phyloP scores from a whole-genome alignment of 148 eudicot species.

The Camellia sinensis region DNA sequence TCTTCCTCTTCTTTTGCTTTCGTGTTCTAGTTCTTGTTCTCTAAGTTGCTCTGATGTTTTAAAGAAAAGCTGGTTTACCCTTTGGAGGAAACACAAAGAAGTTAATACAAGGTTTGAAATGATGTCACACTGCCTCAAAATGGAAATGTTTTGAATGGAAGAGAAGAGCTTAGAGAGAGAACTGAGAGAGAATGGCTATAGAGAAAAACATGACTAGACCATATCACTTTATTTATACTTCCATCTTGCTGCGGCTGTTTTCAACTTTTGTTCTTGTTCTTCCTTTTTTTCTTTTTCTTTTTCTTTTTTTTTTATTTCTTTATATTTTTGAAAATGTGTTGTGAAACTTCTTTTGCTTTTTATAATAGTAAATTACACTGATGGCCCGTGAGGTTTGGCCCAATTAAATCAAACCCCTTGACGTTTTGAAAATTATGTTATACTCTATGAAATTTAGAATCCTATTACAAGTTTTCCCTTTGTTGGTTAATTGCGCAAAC shows the following conservation, averaged over 20 bases:
- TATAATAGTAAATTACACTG: no score
- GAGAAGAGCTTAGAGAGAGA: no score
- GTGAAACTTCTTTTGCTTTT: slow-evolving; percentile 9
- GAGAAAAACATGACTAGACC: slow-evolving; percentile 11
- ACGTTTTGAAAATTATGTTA: no score
- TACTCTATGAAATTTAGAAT: no score
- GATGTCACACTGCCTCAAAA: not conserved
- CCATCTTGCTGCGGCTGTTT: not conserved
- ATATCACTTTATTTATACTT: slow-evolving; percentile 23
- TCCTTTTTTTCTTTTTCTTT: no score
- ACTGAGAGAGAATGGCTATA: not conserved
- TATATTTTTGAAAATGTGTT: no score
- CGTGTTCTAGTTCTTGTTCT: no score
- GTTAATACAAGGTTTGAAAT: not conserved
- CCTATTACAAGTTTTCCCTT: no score
- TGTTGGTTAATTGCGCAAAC: no score
- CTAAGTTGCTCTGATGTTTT: not conserved
- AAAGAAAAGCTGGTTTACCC: not conserved
- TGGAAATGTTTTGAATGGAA: slow-evolving; percentile 10
- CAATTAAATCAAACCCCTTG: no score
- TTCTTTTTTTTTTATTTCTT: no score
- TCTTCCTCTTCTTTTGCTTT: not conserved
- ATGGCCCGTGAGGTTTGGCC: no score
- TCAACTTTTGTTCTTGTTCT: not conserved
- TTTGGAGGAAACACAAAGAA: not conserved